Evolutionary conservation across 2,329 filamentous ascomycete species (phyloP).

Genomic region (Paracorniculantispora psalliotae): DNA sequence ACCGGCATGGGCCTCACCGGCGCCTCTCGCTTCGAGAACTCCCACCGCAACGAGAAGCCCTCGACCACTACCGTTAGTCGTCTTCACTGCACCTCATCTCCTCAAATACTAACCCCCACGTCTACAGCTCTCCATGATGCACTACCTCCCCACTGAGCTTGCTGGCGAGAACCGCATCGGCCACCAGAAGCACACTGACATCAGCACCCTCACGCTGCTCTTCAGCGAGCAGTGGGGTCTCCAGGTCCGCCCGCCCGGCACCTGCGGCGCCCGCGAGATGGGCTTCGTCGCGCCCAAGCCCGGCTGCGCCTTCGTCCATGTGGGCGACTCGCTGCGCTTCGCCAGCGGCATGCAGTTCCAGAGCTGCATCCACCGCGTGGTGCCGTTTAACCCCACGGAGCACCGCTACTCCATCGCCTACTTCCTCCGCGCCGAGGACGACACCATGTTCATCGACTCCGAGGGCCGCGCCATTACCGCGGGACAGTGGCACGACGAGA

Average conservation of each 20-base stretch:
- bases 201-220: constrained; percentile 49
- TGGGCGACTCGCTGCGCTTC: constrained; percentile 55
- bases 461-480: constrained; percentile 50
- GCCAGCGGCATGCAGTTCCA: constrained; percentile 48
- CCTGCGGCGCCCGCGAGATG: constrained; percentile 39
- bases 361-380: constrained; percentile 54
- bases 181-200: constrained; percentile 54
- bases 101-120: neutral
- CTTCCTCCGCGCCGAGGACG: constrained; percentile 53
- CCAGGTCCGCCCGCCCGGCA: constrained; percentile 46
- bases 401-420: constrained; percentile 56
- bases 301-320: constrained; percentile 51
- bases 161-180: constrained; percentile 39
- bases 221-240: constrained; percentile 54
- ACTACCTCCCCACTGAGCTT: constrained; percentile 45
- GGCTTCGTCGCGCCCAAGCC: constrained; percentile 48
- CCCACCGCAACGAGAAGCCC: constrained; percentile 45
- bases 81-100: neutral
- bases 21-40: constrained; percentile 43
- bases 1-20: constrained; percentile 42
- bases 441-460: constrained; percentile 50
- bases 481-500: constrained; percentile 50
- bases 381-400: constrained; percentile 46
- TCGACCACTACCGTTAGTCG: constrained; percentile 40
- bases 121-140: constrained; percentile 45